These are phyloP conservation scores for Chaetomium sp. DNA, from an alignment of 2,329 filamentous ascomycete species.

Conservation along the genomic window DNA sequence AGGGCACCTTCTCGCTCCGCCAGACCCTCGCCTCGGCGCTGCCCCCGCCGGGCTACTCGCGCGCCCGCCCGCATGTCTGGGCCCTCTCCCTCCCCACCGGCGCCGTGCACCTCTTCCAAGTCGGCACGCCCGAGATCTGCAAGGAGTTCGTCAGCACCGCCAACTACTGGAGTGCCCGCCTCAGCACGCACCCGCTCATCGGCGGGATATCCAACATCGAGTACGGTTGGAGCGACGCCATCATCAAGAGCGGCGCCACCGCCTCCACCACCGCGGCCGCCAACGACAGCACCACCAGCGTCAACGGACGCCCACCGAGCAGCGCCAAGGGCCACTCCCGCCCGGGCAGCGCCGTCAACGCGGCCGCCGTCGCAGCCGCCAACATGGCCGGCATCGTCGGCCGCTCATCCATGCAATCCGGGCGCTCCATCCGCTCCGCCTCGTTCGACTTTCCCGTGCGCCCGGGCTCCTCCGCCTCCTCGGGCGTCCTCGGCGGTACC, in stretches of 20 bases:
- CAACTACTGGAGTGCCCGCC: slow-evolving; percentile 95
- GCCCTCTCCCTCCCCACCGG: slow-evolving; percentile 88
- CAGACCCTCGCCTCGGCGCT: slow-evolving; percentile 91
- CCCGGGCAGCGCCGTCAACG: slow-evolving; percentile 54
- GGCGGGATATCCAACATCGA: slow-evolving; percentile 96
- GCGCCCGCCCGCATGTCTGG: slow-evolving; percentile 88
- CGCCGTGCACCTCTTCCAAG: slow-evolving; percentile 97
- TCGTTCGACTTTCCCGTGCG: slow-evolving; percentile 65
- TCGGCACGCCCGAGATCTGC: slow-evolving; percentile 91
- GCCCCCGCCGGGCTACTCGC: slow-evolving; percentile 89
- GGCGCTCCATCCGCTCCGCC: slow-evolving; percentile 54
- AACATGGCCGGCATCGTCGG: slow-evolving; percentile 24
- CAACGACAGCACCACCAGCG: slow-evolving; percentile 31
- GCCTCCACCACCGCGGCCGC: slow-evolving; percentile 43
- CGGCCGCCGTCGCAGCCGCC: slow-evolving; percentile 23
- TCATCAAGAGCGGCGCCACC: slow-evolving; percentile 66
- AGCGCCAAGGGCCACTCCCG: slow-evolving; percentile 47
- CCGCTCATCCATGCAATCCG: slow-evolving; percentile 48
- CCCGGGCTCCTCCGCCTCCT: slow-evolving; percentile 53
- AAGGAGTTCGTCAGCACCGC: slow-evolving; percentile 91
- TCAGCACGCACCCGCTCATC: slow-evolving; percentile 89
- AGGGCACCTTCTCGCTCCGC: slow-evolving; percentile 83
- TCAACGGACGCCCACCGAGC: slow-evolving; percentile 32
- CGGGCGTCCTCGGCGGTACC: slow-evolving; percentile 37
- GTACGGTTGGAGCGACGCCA: slow-evolving; percentile 89